Evolutionary conservation across 2,329 filamentous ascomycete genomes (phyloP), one percentile per base, ranked within the genome.

Genomic region (Furcasterigmium sp.): DNA sequence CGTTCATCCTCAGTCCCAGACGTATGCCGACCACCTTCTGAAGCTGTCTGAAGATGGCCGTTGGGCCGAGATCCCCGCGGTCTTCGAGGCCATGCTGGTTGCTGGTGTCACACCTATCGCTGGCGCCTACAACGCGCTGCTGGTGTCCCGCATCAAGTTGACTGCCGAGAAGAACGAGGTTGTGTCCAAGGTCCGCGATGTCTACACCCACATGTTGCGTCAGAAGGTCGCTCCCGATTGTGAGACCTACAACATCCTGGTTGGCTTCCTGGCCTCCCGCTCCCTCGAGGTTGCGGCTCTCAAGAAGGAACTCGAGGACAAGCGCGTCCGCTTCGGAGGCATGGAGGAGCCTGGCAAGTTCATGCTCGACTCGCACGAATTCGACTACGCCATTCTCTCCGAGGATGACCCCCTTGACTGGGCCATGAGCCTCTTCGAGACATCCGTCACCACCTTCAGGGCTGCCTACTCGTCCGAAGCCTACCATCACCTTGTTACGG

Each of bases 151-250:
- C 13, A 88, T 96, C 48, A 78, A 88, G 53, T 77, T 96, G 15
- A 87, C 91, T 8, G 73, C 75, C 19, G 84, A 87, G 62, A 86
- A 84, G 63, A 85, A 85, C 42, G 86, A 94, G 67, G 82, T 93
- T 41, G 87, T 95, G 13, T 85, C 89, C 48, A 95, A 95, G 69
- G 90, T 89, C 5, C 76, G 97, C 41, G 91, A 95, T 68, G 87
- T 98, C 41, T 98, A 97, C 63, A 85, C 90, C 14, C 91, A 97
- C 61, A 97, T 98, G 93, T 81, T 95, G 53, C 82, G 85, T 51
- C 85, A 91, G 51, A 85, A 84, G 53, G 84, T 97, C 19, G 69
- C 78, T 17, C 91, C 91, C 8, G 85, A 96, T 60, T 82, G 83
- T 42, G 80, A 86, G 45, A 97, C 91, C 0, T 97, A 95, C 66